Conservation (phyloP, 2,329 filamentous ascomycete genomes). For the Fusarium kyushuense region DNA sequence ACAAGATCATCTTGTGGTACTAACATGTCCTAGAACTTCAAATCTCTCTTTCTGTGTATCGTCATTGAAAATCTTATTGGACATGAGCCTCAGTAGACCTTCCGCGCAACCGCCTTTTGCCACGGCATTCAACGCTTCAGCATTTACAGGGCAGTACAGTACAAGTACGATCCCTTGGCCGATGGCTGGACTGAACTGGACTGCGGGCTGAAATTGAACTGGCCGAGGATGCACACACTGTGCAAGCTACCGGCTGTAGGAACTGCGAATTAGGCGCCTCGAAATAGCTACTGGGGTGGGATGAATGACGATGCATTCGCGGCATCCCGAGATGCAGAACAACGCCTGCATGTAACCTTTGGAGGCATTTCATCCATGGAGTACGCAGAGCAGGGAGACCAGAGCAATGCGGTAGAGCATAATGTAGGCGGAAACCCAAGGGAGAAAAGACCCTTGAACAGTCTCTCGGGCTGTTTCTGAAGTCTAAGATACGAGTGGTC, state of each 20-base stretch:
- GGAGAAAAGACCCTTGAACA: conserved; percentile 26
- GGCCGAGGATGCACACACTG: conserved; percentile 28
- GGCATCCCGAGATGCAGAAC: conserved; percentile 29
- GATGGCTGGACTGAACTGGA: conserved; percentile 22
- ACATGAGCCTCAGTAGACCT: conserved; percentile 10
- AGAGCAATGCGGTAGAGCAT: neutral
- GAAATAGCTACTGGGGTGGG: conserved; percentile 18
- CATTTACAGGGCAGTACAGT: conserved; percentile 2
- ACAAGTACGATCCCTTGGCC: conserved; percentile 16
- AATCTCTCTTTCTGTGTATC: conserved; percentile 14
- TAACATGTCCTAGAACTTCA: conserved; percentile 8
- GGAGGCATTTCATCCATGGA: conserved; percentile 8
- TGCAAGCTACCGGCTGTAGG: conserved; percentile 17
- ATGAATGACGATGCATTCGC: conserved; percentile 39
- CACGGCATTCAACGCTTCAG: conserved; percentile 34
- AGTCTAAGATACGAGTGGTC: conserved; percentile 38
- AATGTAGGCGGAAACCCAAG: neutral
- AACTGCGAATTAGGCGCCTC: conserved; percentile 30
- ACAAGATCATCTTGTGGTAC: neutral
- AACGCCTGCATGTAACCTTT: conserved; percentile 31
- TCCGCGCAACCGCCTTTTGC: conserved; percentile 37
- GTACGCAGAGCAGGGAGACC: neutral
- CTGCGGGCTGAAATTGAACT: conserved; percentile 25
- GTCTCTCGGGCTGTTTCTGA: conserved; percentile 23
- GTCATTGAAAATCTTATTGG: conserved; percentile 23